Percentiles rank a stretch among this genome's conserved stretches.
Evolutionary conservation across 352 stramenopile genomes (phyloP).

Genomic region (Pythium sukuiense): DNA sequence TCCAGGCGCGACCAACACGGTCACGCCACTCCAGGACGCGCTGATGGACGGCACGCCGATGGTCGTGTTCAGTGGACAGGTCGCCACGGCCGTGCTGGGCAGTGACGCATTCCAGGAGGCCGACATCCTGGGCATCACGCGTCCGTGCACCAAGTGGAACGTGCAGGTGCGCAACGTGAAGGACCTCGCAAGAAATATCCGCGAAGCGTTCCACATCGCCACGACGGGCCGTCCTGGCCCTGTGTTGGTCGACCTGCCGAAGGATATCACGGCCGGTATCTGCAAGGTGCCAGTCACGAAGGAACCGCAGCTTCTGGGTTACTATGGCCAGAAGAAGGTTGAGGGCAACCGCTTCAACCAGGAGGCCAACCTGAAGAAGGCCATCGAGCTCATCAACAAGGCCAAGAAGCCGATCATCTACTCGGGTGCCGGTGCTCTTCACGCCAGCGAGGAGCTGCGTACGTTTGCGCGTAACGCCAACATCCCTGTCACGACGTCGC

Average conservation of each 20-base stretch:
- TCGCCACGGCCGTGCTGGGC: constrained; percentile 90
- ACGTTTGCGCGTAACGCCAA: constrained; percentile 91
- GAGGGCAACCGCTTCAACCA: constrained; percentile 80
- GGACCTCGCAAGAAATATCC: constrained; percentile 93
- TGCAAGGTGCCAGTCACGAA: constrained; percentile 72
- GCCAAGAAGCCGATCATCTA: constrained; percentile 96
- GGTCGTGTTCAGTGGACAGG: constrained; percentile 93
- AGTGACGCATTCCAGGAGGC: constrained; percentile 93
- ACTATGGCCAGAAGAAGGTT: constrained; percentile 86
- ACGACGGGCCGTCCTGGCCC: constrained; percentile 92
- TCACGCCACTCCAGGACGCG: constrained; percentile 93
- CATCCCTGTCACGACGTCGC: constrained; percentile 94
- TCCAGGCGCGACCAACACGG: constrained; percentile 93
- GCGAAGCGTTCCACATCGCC: constrained; percentile 95
- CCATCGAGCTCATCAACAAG: constrained; percentile 90
- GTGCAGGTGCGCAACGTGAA: constrained; percentile 95
- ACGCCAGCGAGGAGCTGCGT: constrained; percentile 88
- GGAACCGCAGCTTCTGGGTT: constrained; percentile 78
- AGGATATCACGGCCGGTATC: constrained; percentile 91
- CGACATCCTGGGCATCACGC: constrained; percentile 84
- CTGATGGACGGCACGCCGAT: constrained; percentile 95
- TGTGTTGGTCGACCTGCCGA: constrained; percentile 95
- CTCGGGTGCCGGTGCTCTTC: constrained; percentile 89
- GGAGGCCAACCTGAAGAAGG: constrained; percentile 66
- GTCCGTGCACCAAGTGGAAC: constrained; percentile 96